Conservation (phyloP, 2,329 filamentous ascomycete genomes). For the Phyllosticta citriasiana region DNA sequence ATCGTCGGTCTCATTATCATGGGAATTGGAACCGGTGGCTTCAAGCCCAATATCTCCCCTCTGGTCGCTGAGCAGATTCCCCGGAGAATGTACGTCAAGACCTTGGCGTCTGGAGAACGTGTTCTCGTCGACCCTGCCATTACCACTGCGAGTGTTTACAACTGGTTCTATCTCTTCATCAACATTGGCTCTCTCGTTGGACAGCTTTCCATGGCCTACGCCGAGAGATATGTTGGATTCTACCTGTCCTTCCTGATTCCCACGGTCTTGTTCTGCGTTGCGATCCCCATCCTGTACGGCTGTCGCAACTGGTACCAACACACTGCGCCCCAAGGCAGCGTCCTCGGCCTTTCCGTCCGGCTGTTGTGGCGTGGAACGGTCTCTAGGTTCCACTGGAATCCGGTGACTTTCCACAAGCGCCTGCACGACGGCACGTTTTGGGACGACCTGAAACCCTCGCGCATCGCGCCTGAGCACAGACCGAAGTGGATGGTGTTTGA, state of each 20-base stretch:
- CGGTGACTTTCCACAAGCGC: slow-evolving; percentile 44
- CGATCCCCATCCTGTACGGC: slow-evolving; percentile 48
- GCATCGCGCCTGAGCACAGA: slow-evolving; percentile 41
- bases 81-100: slow-evolving; percentile 40
- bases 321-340: slow-evolving; percentile 55
- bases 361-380: slow-evolving; percentile 50
- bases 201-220: slow-evolving; percentile 29
- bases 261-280: slow-evolving; percentile 52
- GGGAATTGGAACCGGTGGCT: slow-evolving; percentile 57
- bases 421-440: slow-evolving; percentile 49
- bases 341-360: slow-evolving; percentile 54
- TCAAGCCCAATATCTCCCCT: slow-evolving; percentile 56
- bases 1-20: slow-evolving; percentile 50
- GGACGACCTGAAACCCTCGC: slow-evolving; percentile 56
- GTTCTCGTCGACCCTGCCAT: slow-evolving; percentile 58
- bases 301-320: slow-evolving; percentile 52
- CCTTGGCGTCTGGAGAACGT: slow-evolving; percentile 41
- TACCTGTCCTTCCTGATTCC: slow-evolving; percentile 62
- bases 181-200: slow-evolving; percentile 28
- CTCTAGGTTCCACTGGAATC: slow-evolving; percentile 49
- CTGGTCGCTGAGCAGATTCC: slow-evolving; percentile 55
- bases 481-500: slow-evolving; percentile 70
- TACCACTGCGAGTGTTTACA: slow-evolving; percentile 60
- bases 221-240: slow-evolving; percentile 51
- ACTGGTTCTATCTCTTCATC: slow-evolving; percentile 34